Conservation (phyloP, 257 asterid species). For the Petunia axillaris region DNA sequence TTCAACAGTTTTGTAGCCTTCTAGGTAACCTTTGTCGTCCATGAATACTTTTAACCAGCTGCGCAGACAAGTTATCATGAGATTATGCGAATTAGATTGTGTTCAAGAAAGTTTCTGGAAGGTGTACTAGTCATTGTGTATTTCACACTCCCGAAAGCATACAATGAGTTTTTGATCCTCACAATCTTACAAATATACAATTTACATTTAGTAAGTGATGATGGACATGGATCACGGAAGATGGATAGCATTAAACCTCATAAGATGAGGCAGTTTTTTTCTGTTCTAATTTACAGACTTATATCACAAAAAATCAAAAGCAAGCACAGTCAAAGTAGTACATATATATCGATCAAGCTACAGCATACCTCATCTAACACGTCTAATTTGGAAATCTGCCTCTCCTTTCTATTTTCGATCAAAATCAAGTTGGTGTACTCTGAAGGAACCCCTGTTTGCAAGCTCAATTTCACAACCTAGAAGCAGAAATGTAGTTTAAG, state of each 20-base stretch:
- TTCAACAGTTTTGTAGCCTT: not conserved
- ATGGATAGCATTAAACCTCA: conserved; percentile 1
- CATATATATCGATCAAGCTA: not conserved
- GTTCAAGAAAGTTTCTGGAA: too few species aligned
- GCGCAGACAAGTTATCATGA: not conserved
- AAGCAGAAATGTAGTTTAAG: not conserved
- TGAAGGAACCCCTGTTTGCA: conserved; percentile 67
- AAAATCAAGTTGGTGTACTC: conserved; percentile 70
- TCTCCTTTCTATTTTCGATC: conserved; percentile 49
- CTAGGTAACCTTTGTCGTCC: too few species aligned
- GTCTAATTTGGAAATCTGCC: conserved; percentile 42
- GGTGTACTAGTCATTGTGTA: not conserved
- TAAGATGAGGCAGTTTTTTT: not conserved
- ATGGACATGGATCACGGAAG: not conserved
- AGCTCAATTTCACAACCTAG: conserved; percentile 71
- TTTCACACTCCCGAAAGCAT: not conserved
- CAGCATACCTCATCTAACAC: conserved; percentile 48
- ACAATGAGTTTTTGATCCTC: not conserved
- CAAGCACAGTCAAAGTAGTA: not conserved
- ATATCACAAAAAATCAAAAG: not conserved
- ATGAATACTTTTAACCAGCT: too few species aligned
- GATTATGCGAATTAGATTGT: not conserved
- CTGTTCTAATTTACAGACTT: not conserved
- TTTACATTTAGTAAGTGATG: conserved; percentile 1
- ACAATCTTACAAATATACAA: not conserved